These are phyloP conservation scores for Ustilago lituana DNA, from an alignment of 1,284 basidiomycete species.

Conservation along the genomic window DNA sequence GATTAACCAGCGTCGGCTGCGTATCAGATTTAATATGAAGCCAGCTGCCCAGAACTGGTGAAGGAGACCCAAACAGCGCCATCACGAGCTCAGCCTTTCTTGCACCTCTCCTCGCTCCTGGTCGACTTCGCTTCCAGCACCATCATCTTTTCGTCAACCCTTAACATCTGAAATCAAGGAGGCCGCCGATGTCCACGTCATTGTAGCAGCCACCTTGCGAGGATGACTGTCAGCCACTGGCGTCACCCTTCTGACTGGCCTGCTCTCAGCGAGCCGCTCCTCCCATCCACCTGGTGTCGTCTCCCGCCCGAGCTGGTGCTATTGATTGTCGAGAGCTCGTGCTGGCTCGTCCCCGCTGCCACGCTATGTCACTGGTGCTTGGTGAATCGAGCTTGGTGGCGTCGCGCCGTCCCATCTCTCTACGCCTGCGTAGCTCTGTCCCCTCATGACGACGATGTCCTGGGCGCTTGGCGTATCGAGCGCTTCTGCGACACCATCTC, in stretches of 20 bases:
- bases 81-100: no score
- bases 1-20: no score
- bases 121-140: no score
- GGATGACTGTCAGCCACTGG: conserved; percentile 25
- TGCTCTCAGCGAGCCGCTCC: conserved; percentile 9
- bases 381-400: conserved; percentile 31
- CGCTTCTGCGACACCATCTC: conserved; percentile 41
- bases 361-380: conserved; percentile 29
- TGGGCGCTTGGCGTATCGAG: conserved; percentile 30
- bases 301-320: conserved; percentile 31
- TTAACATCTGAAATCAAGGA: no score
- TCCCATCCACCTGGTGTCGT: conserved; percentile 19
- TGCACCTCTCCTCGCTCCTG: no score
- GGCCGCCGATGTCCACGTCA: conserved; percentile 4
- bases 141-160: not conserved
- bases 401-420: conserved; percentile 14
- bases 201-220: not conserved
- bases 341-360: conserved; percentile 23
- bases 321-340: conserved; percentile 21
- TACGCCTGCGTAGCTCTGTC: conserved; percentile 33
- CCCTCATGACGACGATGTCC: conserved; percentile 20
- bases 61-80: no score
- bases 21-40: no score
- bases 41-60: no score
- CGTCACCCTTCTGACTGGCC: conserved; percentile 28